Base-by-base conservation (phyloP, 2,329 filamentous ascomycete genomes). In the Pestalotiopsis sp. region DNA sequence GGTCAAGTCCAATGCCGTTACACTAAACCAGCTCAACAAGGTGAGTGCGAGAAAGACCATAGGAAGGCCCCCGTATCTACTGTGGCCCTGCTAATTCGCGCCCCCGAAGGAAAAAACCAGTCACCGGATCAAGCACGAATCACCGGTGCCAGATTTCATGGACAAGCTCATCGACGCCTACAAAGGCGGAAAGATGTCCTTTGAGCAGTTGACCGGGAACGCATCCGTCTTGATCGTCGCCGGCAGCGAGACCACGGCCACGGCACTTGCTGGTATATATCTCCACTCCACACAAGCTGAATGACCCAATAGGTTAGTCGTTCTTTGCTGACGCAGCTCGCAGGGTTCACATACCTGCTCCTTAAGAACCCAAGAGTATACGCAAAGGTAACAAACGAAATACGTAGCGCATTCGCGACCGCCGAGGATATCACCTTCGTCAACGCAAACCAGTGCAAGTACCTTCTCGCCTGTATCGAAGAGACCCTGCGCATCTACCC, bases 401-500 rank as follows among this genome's bases (percentile, higher is more conserved):
- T 85, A 11, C 78, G 83, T 2, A 70, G 73, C 0, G 36, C 74
- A 0, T 84, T 84, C 68, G 70, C 72, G 4, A 75, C 56, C 0
- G 75, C 79, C 25, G 75, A 80, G 0, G 79, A 84, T 23, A 84
- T 84, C 61, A 77, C 72, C n/a, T 69, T 81, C 14, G 71, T 71
- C 6, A 74, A 74, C 7, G 74, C 79, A 4, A 71, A 71, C 36
- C 71, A 72, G 13, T 70, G 83, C 0, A 65, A 72, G 5, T 84
- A 84, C 66, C 76, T 84, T 70, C 69, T 78, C 7, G 83, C 82
- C 11, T 77, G 75, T 63, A 72, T 84, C 12, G 77, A 83, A 9
- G 83, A 85, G 72, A 73, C 75, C 5, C 69, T 85, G 31, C 78
- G 83, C 38, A 73, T 79, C 56, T 84, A 83, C 61, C 81, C 83